Base-by-base conservation (phyloP, 352 stramenopile genomes). In the Blastocystis sp. region DNA sequence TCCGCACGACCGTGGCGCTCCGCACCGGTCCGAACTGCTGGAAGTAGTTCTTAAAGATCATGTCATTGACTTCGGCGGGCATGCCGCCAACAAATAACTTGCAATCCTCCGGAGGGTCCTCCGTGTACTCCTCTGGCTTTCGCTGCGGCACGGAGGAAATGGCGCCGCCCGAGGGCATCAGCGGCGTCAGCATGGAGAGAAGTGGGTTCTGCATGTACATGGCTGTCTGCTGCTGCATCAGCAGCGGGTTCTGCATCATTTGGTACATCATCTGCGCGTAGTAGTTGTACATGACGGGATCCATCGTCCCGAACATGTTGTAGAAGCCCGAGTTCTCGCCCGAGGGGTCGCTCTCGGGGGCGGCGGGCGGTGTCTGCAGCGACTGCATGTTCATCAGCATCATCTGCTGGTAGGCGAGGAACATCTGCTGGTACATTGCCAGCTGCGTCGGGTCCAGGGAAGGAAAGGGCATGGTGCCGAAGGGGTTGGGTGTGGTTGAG, bases 1-100 rank as follows among this genome's bases (percentile, higher is more conserved):
- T 64, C 4, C 69, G 69, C 11, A 64, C 27, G 36, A 81, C 29
- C n/a, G n/a, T 57, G 0, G 63, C 69, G 29, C 21, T 63, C n/a
- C 69, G 69, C n/a, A 81, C 69, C 24, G 69, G 69, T 18, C 69
- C 69, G 53, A 81, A 81, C 29, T 81, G 48, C 46, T 81, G 69
- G 34, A 81, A 81, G 24, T 81, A 81, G 16, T 29, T 64, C 24
- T 51, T 48, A 24, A 81, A 32, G 18, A 81, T 57, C 11, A 29
- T 48, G n/a, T 81, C 69, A n/a, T 63, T 57, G 8, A 64, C 69
- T n/a, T 81, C 69, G 46, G 27, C 44, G 9, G 69, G 69, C 42
- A 81, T 61, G 27, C 69, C 69, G 9, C 69, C 69, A 16, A 81
- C 69, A 42, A 81, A 81, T 4, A 81, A n/a, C 53, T 81, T 81